A percentile compares a stretch with the other conserved stretches of the same genome.
Conservation (phyloP, 2,329 filamentous ascomycete species). For the Xylaria sp. region DNA sequence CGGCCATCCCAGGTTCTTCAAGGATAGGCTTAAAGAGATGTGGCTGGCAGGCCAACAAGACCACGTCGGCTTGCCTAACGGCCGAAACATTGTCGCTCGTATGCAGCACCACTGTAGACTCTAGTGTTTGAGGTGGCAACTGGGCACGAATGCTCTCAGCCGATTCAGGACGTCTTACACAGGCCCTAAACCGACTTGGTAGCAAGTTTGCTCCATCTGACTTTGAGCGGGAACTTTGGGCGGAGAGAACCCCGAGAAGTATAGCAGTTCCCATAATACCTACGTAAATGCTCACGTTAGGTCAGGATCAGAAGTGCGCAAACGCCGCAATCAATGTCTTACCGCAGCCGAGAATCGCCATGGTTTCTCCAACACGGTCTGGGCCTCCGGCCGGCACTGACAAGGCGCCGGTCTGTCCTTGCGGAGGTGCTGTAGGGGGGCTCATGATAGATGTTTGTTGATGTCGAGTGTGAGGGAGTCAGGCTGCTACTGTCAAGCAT, state of each 20-base stretch:
- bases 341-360: conserved; percentile 16
- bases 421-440: not conserved
- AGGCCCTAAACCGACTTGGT: conserved; percentile 1
- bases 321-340: not conserved
- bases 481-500: not conserved
- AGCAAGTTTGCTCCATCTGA: not conserved
- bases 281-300: not conserved
- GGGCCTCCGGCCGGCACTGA: not conserved
- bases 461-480: not conserved
- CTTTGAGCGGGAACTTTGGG: not conserved
- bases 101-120: conserved; percentile 3
- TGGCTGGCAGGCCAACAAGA: conserved; percentile 12
- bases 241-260: conserved; percentile 13
- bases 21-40: conserved; percentile 13
- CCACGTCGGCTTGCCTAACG: conserved; percentile 1
- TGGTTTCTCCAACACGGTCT: not conserved
- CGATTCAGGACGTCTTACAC: conserved; percentile 11
- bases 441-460: not conserved
- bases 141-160: conserved; percentile 4
- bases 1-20: conserved; percentile 8
- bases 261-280: conserved; percentile 15
- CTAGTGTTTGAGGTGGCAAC: conserved; percentile 1
- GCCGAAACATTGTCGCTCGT: conserved; percentile 8
- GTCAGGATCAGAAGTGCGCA: not conserved
- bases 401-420: not conserved